Evolutionary conservation across 2,329 filamentous ascomycete species (phyloP), one percentile per base, ranked within the genome.

Genomic region (Nigrospora sphaerica): DNA sequence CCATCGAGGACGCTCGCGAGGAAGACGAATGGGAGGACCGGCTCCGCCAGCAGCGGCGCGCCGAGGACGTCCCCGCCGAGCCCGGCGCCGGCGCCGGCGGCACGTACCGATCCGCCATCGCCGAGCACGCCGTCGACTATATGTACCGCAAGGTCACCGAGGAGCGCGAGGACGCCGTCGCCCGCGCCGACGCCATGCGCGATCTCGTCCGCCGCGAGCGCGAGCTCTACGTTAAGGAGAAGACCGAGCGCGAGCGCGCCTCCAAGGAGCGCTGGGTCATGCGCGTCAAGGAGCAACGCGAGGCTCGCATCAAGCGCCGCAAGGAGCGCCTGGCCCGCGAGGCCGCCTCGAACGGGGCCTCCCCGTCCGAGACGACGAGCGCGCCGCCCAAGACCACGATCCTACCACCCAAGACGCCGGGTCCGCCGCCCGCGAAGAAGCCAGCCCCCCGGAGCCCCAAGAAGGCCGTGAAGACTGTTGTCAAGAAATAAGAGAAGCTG

Each of bases 11-110:
- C 0, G 65, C 68, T 0, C 28, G 44, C 32, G 51, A 62, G 5
- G 74, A 78, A 48, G 78, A 81, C 53, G 41, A 49, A 16, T 81
- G 78, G 60, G 60, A 63, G 28, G 17, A 17, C 3, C 41, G 54
- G 39, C 17, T 54, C 32, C 23, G 34, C 36, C 35, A 42, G 35
- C 42, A 49, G 42, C n/a, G n/a, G 44, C 13, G 42, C 46, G 38
- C 32, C 44, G 32, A 32, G 7, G 14, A 31, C 1, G 32, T 35
- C 31, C 31, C 39, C 34, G 32, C 45, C 17, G 54, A 52, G 13
- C 54, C 52, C 38, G 37, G 32, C 3, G 12, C 43, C 2, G 44
- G 41, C 7, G 32, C 33, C 31, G 23, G 39, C 32, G 34, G 46
- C 17, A 54, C 53, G 13, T 54, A 54, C 38, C 36, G 33, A 3